phyloP scores from a whole-genome alignment of 495 filamentous ascomycete genomes.

The Apiosordaria backusii region DNA sequence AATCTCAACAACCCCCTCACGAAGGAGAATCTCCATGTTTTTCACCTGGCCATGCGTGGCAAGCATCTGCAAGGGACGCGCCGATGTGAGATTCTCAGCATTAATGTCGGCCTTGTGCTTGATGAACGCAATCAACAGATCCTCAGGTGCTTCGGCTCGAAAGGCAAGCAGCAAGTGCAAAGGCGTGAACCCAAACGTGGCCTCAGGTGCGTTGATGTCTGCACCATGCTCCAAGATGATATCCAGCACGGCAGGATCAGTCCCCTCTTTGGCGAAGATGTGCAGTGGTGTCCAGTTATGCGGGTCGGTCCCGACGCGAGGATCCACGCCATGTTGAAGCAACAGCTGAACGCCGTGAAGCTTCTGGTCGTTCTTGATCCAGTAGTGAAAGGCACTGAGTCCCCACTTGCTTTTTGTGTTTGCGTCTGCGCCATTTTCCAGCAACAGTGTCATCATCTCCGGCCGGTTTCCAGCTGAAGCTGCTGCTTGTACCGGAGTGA shows the following conservation, averaged over 20 bases:
- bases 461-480: constrained; percentile 38
- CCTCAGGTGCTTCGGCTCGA: background rate
- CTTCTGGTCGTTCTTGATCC: background rate
- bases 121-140: constrained; percentile 17
- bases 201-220: constrained; percentile 16
- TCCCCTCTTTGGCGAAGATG: constrained; percentile 9
- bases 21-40: constrained; percentile 16
- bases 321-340: constrained; percentile 16
- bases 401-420: constrained; percentile 22
- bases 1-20: constrained; percentile 16
- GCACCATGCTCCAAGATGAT: constrained; percentile 17
- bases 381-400: constrained; percentile 3
- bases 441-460: constrained; percentile 48
- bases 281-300: constrained; percentile 8
- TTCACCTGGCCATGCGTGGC: constrained; percentile 11
- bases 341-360: constrained; percentile 5
- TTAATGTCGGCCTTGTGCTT: constrained; percentile 18
- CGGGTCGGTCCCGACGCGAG: background rate
- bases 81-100: constrained; percentile 10
- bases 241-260: constrained; percentile 12
- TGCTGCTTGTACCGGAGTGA: constrained; percentile 52
- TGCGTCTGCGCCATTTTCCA: constrained; percentile 48
- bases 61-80: constrained; percentile 13
- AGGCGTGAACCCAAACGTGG: background rate
- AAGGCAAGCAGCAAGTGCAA: constrained; percentile 14